Conservation (phyloP, 352 stramenopile species). For the Globisporangium megalacanthum region DNA sequence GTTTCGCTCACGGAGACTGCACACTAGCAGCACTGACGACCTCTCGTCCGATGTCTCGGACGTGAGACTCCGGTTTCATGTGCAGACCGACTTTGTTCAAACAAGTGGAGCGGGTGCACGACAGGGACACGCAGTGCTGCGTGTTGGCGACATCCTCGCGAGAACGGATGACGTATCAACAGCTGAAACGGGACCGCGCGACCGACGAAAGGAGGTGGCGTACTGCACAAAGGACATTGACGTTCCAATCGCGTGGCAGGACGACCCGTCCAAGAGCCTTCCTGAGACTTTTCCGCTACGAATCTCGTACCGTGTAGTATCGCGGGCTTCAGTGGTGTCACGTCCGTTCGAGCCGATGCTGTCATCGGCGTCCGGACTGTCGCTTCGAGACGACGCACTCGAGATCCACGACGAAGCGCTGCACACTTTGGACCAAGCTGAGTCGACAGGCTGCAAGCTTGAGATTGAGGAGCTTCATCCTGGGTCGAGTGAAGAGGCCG, state of each 20-base stretch:
- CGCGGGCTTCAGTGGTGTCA: neutral
- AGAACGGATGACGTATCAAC: neutral
- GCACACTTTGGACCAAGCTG: neutral
- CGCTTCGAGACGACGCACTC: neutral
- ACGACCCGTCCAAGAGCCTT: neutral
- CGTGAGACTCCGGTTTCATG: conserved; percentile 16
- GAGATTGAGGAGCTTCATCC: neutral
- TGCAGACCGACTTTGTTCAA: conserved; percentile 22
- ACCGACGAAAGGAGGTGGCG: neutral
- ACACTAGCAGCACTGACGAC: neutral
- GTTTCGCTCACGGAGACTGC: conserved; percentile 10
- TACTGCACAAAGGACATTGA: conserved; percentile 3
- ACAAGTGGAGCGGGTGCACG: conserved; percentile 10
- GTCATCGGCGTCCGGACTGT: neutral
- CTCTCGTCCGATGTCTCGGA: conserved; percentile 14
- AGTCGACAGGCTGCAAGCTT: neutral
- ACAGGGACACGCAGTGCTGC: conserved; percentile 19
- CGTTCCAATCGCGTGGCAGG: conserved; percentile 8
- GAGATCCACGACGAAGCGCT: neutral
- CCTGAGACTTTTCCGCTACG: conserved; percentile 1
- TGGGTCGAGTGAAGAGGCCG: neutral
- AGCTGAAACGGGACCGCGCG: neutral
- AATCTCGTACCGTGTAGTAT: conserved; percentile 8
- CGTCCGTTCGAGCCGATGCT: neutral
- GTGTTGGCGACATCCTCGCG: conserved; percentile 9